Conservation (phyloP, 1,139 yeast species). For the Saccharomycopsis hybrid region DNA sequence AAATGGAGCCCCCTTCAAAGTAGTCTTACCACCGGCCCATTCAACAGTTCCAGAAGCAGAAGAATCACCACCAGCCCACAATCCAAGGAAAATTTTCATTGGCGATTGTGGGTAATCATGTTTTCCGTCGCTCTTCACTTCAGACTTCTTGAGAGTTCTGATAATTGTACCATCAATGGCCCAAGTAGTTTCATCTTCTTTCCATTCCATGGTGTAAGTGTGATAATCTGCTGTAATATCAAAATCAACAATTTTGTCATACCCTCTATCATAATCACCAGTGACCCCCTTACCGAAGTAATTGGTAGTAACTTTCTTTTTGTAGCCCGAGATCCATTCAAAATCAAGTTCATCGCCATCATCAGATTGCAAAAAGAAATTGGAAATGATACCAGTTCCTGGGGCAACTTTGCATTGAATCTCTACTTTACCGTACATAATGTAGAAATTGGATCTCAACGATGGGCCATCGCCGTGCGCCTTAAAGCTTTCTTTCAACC, state of each 20-base stretch:
- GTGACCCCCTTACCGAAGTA: slow-evolving; percentile 42
- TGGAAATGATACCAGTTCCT: slow-evolving; percentile 40
- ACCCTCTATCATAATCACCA: slow-evolving; percentile 38
- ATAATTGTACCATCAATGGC: slow-evolving; percentile 53
- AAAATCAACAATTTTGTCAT: slow-evolving; percentile 47
- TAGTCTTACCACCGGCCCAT: slow-evolving; percentile 80
- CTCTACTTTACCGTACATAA: slow-evolving; percentile 39
- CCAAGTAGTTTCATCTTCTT: slow-evolving; percentile 53
- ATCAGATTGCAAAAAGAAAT: slow-evolving; percentile 41
- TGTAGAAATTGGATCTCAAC: slow-evolving; percentile 31
- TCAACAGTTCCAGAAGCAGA: slow-evolving; percentile 64
- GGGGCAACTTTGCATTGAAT: slow-evolving; percentile 35
- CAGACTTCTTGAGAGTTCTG: slow-evolving; percentile 42
- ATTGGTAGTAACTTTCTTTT: slow-evolving; percentile 35
- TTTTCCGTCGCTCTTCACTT: slow-evolving; percentile 38
- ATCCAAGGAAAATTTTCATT: slow-evolving; percentile 61
- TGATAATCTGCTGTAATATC: slow-evolving; percentile 49
- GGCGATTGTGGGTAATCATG: slow-evolving; percentile 68
- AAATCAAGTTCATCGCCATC: slow-evolving; percentile 45
- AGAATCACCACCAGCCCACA: slow-evolving; percentile 83
- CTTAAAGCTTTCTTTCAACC: slow-evolving; percentile 51
- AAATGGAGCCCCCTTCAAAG: slow-evolving; percentile 60
- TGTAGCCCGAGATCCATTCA: slow-evolving; percentile 39
- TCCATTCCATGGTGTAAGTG: slow-evolving; percentile 83
- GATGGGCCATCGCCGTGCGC: slow-evolving; percentile 47